Conservation (phyloP, 495 filamentous ascomycete species). For the Talaromyces trachyspermus region DNA sequence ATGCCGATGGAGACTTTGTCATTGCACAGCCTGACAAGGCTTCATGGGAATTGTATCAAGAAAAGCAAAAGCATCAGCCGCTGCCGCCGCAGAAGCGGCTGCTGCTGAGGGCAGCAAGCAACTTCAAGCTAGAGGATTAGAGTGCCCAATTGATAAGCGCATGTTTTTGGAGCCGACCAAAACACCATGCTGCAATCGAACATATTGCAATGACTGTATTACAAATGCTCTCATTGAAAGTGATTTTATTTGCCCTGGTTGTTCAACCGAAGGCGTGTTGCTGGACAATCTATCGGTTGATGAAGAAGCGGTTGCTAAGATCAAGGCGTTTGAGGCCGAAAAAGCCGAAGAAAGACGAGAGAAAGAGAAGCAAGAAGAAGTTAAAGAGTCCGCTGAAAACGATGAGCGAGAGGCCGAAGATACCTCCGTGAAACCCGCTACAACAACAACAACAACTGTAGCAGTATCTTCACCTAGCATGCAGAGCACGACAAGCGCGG, state of each 20-base stretch:
- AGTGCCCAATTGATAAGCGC: slow-evolving; percentile 92
- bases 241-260: slow-evolving; percentile 92
- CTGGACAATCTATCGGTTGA: slow-evolving; percentile 86
- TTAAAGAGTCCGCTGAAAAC: slow-evolving; percentile 7
- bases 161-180: slow-evolving; percentile 96
- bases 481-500: slow-evolving; percentile 30
- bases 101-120: slow-evolving; percentile 69
- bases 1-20: slow-evolving; percentile 94
- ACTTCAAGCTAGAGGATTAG: slow-evolving; percentile 75
- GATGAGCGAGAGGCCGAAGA: not conserved
- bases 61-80: slow-evolving; percentile 78
- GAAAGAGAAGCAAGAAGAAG: slow-evolving; percentile 49
- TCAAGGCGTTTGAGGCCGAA: slow-evolving; percentile 70
- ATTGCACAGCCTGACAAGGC: slow-evolving; percentile 90
- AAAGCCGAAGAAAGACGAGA: slow-evolving; percentile 53
- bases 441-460: slow-evolving; percentile 10
- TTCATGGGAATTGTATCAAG: slow-evolving; percentile 94
- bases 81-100: slow-evolving; percentile 62
- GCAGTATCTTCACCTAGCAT: slow-evolving; percentile 23
- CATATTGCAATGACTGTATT: slow-evolving; percentile 98
- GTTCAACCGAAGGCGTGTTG: slow-evolving; percentile 79
- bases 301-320: slow-evolving; percentile 66
- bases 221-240: slow-evolving; percentile 94
- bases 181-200: slow-evolving; percentile 94
- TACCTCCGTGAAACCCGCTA: slow-evolving; percentile 6